Conservation (phyloP, 2,329 filamentous ascomycete genomes). For the Cercospora sp. region DNA sequence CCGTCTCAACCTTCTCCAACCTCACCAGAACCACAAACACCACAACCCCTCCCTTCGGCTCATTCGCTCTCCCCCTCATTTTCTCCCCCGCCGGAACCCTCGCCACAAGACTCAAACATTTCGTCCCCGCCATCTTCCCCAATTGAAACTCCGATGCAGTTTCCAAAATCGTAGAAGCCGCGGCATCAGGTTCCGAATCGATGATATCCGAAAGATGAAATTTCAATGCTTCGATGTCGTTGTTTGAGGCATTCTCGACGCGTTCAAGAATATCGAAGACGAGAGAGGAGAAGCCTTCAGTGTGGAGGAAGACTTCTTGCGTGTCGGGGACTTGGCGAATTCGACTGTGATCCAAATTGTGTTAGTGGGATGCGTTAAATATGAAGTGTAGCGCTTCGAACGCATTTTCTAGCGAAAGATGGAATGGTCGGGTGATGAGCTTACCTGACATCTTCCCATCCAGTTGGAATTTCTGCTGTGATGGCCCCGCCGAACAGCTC, state of each 20-base stretch:
- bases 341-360: no score
- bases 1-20: conserved; percentile 71
- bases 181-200: conserved; percentile 19
- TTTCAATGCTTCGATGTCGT: conserved; percentile 64
- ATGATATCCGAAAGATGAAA: conserved; percentile 54
- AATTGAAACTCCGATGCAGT: conserved; percentile 1
- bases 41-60: conserved; percentile 55
- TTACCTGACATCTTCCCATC: conserved; percentile 73
- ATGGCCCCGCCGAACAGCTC: conserved; percentile 71
- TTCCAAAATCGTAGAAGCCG: neutral
- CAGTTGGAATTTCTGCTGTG: conserved; percentile 64
- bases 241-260: conserved; percentile 63
- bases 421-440: conserved; percentile 14
- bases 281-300: conserved; percentile 78
- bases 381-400: no score
- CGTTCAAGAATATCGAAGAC: conserved; percentile 90
- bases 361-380: no score
- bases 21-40: conserved; percentile 73
- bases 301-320: conserved; percentile 89
- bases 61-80: conserved; percentile 48
- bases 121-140: conserved; percentile 49
- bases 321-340: conserved; percentile 78
- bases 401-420: neutral
- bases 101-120: conserved; percentile 69
- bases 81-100: conserved; percentile 48